Conservation (phyloP, 768 basidiomycete genomes). For the Russula sp. region DNA sequence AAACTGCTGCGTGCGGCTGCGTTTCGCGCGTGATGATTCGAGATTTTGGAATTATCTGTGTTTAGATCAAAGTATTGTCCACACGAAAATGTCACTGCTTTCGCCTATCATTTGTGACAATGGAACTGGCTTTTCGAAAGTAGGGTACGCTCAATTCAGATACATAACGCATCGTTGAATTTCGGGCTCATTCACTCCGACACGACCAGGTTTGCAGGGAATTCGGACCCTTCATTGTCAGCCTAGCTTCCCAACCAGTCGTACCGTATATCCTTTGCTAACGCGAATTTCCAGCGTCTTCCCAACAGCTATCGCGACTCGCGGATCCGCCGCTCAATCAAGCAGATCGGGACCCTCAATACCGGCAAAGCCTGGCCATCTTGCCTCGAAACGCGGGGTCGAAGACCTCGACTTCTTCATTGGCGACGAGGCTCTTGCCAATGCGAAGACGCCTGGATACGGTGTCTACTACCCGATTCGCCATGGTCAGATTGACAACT, state of each 20-base stretch:
- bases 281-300: slow-evolving; percentile 60
- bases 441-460: slow-evolving; percentile 91
- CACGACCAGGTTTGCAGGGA: slow-evolving; percentile 79
- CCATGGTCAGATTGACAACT: slow-evolving; percentile 97
- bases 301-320: slow-evolving; percentile 93
- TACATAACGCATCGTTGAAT: background rate
- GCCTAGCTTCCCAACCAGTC: slow-evolving; percentile 28
- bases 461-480: slow-evolving; percentile 93
- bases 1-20: background rate
- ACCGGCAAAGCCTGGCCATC: slow-evolving; percentile 80
- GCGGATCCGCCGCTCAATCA: slow-evolving; percentile 56
- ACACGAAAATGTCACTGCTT: slow-evolving; percentile 62
- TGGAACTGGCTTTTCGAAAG: slow-evolving; percentile 95
- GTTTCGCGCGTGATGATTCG: too few relatives aligned
- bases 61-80: background rate
- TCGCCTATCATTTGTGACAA: slow-evolving; percentile 98
- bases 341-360: slow-evolving; percentile 66
- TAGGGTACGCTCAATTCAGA: slow-evolving; percentile 58
- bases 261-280: background rate
- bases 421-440: slow-evolving; percentile 95
- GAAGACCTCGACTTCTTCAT: slow-evolving; percentile 99
- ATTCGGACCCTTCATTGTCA: slow-evolving; percentile 97
- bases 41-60: background rate
- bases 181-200: background rate
- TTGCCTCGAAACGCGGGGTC: slow-evolving; percentile 93